Conservation (phyloP, 1,139 yeast genomes). For the Taiozyma sp. region DNA sequence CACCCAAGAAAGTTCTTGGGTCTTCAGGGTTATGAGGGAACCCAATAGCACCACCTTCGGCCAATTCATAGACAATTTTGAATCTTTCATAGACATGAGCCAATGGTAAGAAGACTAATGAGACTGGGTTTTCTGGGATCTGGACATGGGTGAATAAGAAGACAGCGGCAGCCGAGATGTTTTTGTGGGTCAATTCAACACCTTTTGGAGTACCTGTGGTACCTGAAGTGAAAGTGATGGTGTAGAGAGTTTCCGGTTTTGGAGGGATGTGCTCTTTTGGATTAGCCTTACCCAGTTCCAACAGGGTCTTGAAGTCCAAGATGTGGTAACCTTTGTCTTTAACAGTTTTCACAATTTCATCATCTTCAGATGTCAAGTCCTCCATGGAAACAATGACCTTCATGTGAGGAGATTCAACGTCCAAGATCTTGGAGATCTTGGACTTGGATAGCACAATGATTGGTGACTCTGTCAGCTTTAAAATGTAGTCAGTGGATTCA, state of each 20-base stretch:
- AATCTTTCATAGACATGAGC: constrained; percentile 63
- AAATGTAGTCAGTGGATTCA: constrained; percentile 34
- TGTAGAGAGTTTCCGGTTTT: constrained; percentile 39
- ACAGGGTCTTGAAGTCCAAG: constrained; percentile 24
- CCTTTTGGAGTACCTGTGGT: constrained; percentile 57
- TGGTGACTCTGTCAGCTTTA: constrained; percentile 36
- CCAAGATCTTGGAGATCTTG: constrained; percentile 27
- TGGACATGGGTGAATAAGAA: constrained; percentile 23
- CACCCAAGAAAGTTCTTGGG: constrained; percentile 41
- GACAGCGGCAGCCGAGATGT: constrained; percentile 38
- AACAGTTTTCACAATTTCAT: constrained; percentile 15
- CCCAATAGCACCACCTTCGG: constrained; percentile 37
- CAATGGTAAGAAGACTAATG: constrained; percentile 46
- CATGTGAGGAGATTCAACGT: constrained; percentile 18
- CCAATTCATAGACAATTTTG: constrained; percentile 24
- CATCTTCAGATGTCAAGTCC: constrained; percentile 13
- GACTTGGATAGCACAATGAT: constrained; percentile 34
- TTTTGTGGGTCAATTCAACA: constrained; percentile 42
- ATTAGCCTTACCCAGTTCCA: constrained; percentile 34
- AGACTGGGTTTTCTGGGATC: constrained; percentile 21
- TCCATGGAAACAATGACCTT: constrained; percentile 25
- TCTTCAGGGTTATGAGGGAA: constrained; percentile 42
- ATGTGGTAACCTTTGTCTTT: constrained; percentile 15
- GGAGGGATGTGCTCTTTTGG: constrained; percentile 36
- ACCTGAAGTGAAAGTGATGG: constrained; percentile 53